Conservation (phyloP, 306 rosid species). For the Carpinus fangiana region DNA sequence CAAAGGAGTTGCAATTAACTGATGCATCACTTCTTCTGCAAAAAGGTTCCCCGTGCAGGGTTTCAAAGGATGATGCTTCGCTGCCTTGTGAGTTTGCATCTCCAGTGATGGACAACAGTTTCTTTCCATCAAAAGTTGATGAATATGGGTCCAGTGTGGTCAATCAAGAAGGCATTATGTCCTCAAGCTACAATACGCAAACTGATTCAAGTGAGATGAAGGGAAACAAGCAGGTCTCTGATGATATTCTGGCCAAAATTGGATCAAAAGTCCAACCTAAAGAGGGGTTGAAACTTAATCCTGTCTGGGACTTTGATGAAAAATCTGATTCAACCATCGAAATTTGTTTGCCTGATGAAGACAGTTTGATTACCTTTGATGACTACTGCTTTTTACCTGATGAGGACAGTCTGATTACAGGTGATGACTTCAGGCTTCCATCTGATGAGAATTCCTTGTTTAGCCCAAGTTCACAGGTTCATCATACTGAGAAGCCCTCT, state of each 20-base stretch:
- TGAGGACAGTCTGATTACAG: conserved; percentile 16
- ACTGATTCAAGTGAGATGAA: conserved; percentile 17
- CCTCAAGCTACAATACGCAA: conserved; percentile 11
- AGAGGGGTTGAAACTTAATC: conserved; percentile 25
- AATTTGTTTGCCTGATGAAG: conserved; percentile 57
- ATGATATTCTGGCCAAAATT: not conserved
- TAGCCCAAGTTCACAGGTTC: conserved; percentile 32
- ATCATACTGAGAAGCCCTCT: conserved; percentile 34
- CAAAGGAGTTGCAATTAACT: conserved; percentile 10
- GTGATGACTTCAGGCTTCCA: conserved; percentile 33
- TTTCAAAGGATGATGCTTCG: not conserved
- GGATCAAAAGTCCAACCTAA: conserved; percentile 20
- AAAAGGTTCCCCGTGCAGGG: conserved; percentile 16
- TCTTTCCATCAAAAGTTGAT: conserved; percentile 14
- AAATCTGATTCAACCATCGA: conserved; percentile 26
- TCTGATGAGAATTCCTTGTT: conserved; percentile 28
- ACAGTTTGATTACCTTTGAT: conserved; percentile 53
- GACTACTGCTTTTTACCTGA: conserved; percentile 34
- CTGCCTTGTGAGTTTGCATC: not conserved
- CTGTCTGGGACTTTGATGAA: conserved; percentile 27
- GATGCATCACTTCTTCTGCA: conserved; percentile 8
- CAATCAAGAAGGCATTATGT: conserved; percentile 18
- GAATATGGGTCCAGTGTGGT: conserved; percentile 21
- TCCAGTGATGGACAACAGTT: conserved; percentile 21
- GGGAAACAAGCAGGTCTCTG: conserved; percentile 20